Percentiles rank a stretch among this genome's conserved stretches.
Evolutionary conservation across 495 filamentous ascomycete genomes (phyloP).

Genomic region (Lasiosphaeriaceae sp.): DNA sequence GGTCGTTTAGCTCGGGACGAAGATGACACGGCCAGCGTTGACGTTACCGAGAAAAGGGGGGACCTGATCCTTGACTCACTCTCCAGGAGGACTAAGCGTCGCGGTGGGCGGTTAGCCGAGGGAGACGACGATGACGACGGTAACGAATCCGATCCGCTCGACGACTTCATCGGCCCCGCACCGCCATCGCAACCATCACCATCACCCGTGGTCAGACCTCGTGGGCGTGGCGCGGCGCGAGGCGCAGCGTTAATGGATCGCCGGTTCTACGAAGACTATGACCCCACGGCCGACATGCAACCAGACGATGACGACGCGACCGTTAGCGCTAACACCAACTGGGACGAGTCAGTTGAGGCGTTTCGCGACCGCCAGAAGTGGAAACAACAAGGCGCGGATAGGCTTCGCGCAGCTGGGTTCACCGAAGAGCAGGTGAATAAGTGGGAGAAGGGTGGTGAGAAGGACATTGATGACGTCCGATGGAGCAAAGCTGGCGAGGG

Average conservation of each 20-base stretch:
- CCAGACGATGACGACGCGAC: conserved; percentile 54
- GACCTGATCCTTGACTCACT: background rate
- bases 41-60: background rate
- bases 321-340: conserved; percentile 51
- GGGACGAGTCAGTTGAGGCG: conserved; percentile 79
- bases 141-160: conserved; percentile 70
- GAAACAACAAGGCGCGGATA: conserved; percentile 73
- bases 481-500: conserved; percentile 78
- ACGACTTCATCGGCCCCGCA: conserved; percentile 75
- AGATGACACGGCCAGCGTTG: background rate
- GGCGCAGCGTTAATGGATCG: conserved; percentile 68
- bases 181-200: conserved; percentile 51
- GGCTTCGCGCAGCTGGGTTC: conserved; percentile 75
- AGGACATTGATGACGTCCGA: conserved; percentile 64
- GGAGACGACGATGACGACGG: conserved; percentile 19
- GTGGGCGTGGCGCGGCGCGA: conserved; percentile 69
- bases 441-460: conserved; percentile 68
- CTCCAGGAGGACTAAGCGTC: background rate
- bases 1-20: conserved; percentile 17
- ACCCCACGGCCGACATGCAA: conserved; percentile 69
- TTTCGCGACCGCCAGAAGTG: conserved; percentile 77
- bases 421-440: conserved; percentile 69
- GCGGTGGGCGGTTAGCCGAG: background rate
- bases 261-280: conserved; percentile 73
- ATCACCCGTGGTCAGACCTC: conserved; percentile 47